Conservation (phyloP, 2,329 filamentous ascomycete genomes). For the Fusarium citri region DNA sequence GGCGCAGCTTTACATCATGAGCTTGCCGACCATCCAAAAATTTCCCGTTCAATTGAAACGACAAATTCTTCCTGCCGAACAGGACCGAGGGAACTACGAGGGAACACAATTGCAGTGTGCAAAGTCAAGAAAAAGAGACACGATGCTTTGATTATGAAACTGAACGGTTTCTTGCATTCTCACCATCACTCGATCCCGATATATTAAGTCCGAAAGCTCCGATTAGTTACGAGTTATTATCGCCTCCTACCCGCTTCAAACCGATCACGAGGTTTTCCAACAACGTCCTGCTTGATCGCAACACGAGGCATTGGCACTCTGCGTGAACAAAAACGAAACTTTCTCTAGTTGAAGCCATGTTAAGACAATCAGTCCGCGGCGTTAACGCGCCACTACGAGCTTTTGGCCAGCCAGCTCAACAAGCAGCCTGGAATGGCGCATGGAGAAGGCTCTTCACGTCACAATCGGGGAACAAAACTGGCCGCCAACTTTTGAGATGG, state of each 20-base stretch:
- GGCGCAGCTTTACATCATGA: constrained; percentile 44
- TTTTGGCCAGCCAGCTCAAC: constrained; percentile 34
- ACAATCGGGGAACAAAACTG: constrained; percentile 35
- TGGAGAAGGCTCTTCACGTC: constrained; percentile 48
- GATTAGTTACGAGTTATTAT: constrained; percentile 31
- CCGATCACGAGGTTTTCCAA: constrained; percentile 29
- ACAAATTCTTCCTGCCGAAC: constrained; percentile 4
- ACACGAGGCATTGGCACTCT: neutral
- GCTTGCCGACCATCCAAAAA: constrained; percentile 22
- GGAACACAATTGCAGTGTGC: constrained; percentile 6
- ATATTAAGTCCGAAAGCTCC: constrained; percentile 41
- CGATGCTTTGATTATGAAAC: constrained; percentile 26
- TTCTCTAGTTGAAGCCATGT: constrained; percentile 34
- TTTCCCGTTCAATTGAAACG: constrained; percentile 19
- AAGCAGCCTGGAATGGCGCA: constrained; percentile 44
- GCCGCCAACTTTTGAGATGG: constrained; percentile 41
- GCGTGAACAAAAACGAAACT: neutral
- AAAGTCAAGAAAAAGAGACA: neutral
- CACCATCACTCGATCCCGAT: constrained; percentile 19
- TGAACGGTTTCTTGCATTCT: constrained; percentile 10
- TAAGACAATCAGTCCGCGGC: constrained; percentile 45
- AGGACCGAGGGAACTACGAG: constrained; percentile 17
- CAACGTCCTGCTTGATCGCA: constrained; percentile 2
- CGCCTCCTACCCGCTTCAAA: constrained; percentile 26
- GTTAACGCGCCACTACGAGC: constrained; percentile 37